Base-by-base conservation (phyloP, 1,284 basidiomycete species). In the Xerocomus amazonicus region DNA sequence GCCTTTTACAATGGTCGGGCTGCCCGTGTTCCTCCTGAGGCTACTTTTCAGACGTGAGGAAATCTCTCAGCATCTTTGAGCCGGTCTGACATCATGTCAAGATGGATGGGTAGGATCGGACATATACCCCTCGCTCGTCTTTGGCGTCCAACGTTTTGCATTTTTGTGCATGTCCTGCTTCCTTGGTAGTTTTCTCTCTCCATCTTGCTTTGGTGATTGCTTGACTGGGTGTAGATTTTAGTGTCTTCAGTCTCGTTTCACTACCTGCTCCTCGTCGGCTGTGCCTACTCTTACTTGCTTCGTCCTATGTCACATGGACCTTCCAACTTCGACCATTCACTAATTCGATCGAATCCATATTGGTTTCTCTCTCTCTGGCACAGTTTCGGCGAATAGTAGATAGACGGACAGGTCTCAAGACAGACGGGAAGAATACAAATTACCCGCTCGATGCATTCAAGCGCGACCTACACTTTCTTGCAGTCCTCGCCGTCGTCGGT, bases 271-370 rank as follows among this genome's bases (percentile, higher is more conserved):
- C 51, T n/a, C 62, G 66, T 7, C 47, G 54, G 16, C 38, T 56
- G 32, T 63, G 63, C 19, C 47, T 72, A 9, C 43, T 70, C n/a
- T 56, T 74, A 8, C 51, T 73, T n/a, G 69, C 61, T 0, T 72
- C 72, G 9, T 74, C 72, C 29, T 65, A 73, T 35, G 65, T 72
- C 45, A 57, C 62, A 31, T 61, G 62, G 43, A 71, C 72, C 3
- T 72, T 72, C 40, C 73, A 74, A 53, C 52, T 71, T 23, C 63
- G 72, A 33, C 70, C 72, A 3, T 74, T 74, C 50, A 70, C 73
- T 17, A 74, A 73, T 46, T 66, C 70, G 3, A 51, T 71, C 4
- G 72, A 74, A 54, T 61, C 69, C 4, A 45, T 67, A 3, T 39
- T 69, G n/a, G 45, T 74, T 5, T 60, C 66, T 7, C 37, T 67